Evolutionary conservation across 768 basidiomycete genomes (phyloP), one percentile per base, ranked within the genome.

Genomic region (Termitomyces sp.): DNA sequence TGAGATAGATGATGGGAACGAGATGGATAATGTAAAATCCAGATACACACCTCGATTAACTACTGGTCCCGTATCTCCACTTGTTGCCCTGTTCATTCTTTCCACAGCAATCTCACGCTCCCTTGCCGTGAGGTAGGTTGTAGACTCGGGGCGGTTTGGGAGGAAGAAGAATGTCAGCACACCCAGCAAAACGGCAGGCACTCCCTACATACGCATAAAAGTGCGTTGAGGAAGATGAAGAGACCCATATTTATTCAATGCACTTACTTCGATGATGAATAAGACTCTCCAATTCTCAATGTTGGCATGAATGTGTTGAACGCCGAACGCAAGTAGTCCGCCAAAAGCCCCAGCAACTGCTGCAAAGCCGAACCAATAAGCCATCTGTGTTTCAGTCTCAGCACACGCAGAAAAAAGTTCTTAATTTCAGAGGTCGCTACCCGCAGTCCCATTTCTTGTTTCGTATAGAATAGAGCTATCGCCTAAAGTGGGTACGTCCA

Each of bases 331-430:
- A 42, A 93, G 81, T 45, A 91, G 71, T n/a, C 91, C 90, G 14
- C 89, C 89, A 58, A 92, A 92, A 5, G 91, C 91, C 23, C 90
- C 90, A 4, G 91, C 87, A 4, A 90, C 82, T 3, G 90, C 89
- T 5, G 90, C 89, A 65, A 91, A 92, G 9, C 86, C 87, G 58
- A 91, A 92, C 86, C 88, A 91, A 63, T 88, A 82, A 1, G 87
- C 88, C 79, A 87, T 79, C 72, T 79, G 54, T 19, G 37, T 21
- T 19, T 49, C 5, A 35, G n/a, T 47, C 15, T 60, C 11, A 57
- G 41, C 44, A 42, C 23, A 31, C 3, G 11, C 4, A 14, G 3
- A 8, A 49, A 45, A 44, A 19, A n/a, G 23, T 9, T 26, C 2
- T 28, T 0, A 26, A 30, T 19, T 19, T 26, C 19, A 35, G 50